Evolutionary conservation across 805 yeast species (phyloP).

Genomic region (Candida golubevii): DNA sequence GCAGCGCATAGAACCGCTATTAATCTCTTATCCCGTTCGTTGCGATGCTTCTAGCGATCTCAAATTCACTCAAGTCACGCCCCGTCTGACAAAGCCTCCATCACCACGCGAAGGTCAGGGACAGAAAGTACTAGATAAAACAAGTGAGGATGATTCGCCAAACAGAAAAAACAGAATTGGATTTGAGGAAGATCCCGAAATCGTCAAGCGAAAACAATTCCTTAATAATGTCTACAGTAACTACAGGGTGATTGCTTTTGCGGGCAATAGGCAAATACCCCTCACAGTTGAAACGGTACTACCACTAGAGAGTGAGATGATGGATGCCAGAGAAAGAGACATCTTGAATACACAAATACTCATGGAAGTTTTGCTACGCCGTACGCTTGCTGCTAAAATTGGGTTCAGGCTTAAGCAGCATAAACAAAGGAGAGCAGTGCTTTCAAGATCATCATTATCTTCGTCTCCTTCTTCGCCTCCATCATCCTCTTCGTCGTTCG

Average conservation of each 20-base stretch:
- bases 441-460: not conserved
- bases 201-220: constrained; percentile 16
- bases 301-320: constrained; percentile 27
- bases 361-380: constrained; percentile 36
- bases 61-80: constrained; percentile 2
- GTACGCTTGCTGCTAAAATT: constrained; percentile 41
- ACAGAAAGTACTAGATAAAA: not conserved
- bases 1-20: constrained; percentile 11
- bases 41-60: constrained; percentile 11
- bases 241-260: constrained; percentile 27
- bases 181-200: constrained; percentile 3
- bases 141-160: not conserved
- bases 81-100: not conserved
- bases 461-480: constrained; percentile 10
- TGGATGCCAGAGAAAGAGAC: constrained; percentile 24
- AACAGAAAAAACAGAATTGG: no score
- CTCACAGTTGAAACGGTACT: constrained; percentile 27
- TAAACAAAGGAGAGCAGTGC: not conserved
- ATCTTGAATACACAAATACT: constrained; percentile 28
- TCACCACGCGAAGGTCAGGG: no score
- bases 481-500: not conserved
- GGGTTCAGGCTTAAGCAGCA: constrained; percentile 26
- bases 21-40: constrained; percentile 6
- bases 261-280: constrained; percentile 18
- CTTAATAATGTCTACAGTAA: constrained; percentile 20